Evolutionary conservation across 2,329 filamentous ascomycete species (phyloP), one percentile per base, ranked within the genome.

Genomic region (Cordyceps militaris): DNA sequence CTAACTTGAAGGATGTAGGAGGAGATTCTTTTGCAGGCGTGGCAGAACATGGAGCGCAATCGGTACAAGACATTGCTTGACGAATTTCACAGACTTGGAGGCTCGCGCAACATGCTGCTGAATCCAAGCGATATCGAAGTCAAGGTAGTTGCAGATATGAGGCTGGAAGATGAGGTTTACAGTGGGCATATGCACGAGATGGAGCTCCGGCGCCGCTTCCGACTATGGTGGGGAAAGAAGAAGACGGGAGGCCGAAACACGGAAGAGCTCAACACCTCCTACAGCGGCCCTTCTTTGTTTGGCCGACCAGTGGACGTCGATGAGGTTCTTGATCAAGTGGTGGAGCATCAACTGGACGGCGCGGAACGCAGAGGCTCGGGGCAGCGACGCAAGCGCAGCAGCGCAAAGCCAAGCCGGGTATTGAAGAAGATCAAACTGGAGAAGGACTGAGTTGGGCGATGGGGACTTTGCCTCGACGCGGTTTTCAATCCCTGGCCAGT

Each of bases 281-380:
- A 26, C 50, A 57, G 48, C 48, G 54, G 40, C n/a, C 40, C 48
- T 19, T 59, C 59, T 11, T 23, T 56, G 34, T 40, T 48, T 48
- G 48, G 30, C 30, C 47, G 36, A 14, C 34, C 8, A 26, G 34
- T 58, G 19, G 56, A 59, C 16, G 69, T 71, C 36, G 69, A 73
- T 48, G 70, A 70, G 1, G 64, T 73, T n/a, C 69, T 73, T 50
- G 66, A 67, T 53, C 70, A 73, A 53, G 69, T 71, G 43, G 14
- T 32, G 42, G 16, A 64, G 66, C 48, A 55, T 55, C 30, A 58
- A 63, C 28, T 19, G 61, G 58, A 19, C 61, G 65, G 56, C 54
- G 64, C 47, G 66, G 66, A 49, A 64, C 70, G 30, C 64, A 69
- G 9, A 46, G 6, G 23, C n/a, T 36, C 16, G 13, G 44, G 11